A percentile compares a stretch with the other conserved stretches of the same genome.
These are phyloP conservation scores for Coemansia sp. DNA, from an alignment of 192 early-diverging fungal genomes.

Conservation along the genomic window DNA sequence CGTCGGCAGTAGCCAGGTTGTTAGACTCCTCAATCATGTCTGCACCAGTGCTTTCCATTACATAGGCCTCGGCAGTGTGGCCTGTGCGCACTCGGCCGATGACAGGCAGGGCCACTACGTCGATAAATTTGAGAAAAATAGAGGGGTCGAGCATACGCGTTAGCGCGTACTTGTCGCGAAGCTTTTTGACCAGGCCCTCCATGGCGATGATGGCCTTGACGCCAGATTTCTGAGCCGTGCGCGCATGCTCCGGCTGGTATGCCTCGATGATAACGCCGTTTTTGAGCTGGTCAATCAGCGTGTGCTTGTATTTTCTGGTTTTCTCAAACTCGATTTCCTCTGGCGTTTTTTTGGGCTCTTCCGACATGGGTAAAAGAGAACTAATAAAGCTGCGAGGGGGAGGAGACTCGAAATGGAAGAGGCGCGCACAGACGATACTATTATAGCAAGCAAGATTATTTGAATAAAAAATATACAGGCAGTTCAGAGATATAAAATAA, in stretches of 20 bases:
- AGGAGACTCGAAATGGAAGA: not conserved
- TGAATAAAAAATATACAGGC: too few relatives aligned
- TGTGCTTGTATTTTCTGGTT: not conserved
- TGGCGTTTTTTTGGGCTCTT: not conserved
- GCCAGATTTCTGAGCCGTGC: not conserved
- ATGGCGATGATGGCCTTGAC: not conserved
- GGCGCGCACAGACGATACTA: too few relatives aligned
- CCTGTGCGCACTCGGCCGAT: not conserved
- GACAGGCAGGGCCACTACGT: not conserved
- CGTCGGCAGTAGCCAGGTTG: not conserved
- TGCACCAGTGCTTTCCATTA: not conserved
- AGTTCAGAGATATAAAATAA: too few relatives aligned
- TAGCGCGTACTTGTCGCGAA: not conserved
- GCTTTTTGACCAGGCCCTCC: not conserved
- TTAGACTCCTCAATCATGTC: slow-evolving; percentile 8
- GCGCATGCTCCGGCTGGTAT: not conserved
- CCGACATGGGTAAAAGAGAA: not conserved
- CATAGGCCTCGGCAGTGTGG: not conserved
- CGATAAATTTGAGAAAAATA: not conserved
- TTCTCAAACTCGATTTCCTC: not conserved
- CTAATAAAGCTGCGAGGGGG: not conserved
- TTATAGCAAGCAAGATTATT: too few relatives aligned
- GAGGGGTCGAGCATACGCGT: slow-evolving; percentile 1
- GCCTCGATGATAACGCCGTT: not conserved
- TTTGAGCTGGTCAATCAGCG: slow-evolving; percentile 1